Evolutionary conservation across 1,284 basidiomycete genomes (phyloP), one percentile per base, ranked within the genome.

Genomic region (Cronartium quercuum): DNA sequence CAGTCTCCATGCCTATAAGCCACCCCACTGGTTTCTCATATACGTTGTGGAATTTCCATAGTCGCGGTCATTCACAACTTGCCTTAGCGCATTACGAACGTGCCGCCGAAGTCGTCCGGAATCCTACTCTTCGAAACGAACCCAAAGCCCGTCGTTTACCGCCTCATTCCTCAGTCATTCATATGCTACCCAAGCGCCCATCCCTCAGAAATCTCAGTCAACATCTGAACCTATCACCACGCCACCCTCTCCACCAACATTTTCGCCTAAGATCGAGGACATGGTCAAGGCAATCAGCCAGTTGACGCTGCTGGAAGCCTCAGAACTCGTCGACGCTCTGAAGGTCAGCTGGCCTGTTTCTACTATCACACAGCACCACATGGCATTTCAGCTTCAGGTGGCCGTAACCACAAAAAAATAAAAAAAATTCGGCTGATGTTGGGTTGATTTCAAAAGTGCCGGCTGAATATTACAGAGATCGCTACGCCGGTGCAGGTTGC

Each of bases 401-500:
- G 4, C 13, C 41, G 18, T 13, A 29, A 10, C 3, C 4, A 61
- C n/a, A 21, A 24, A 5, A 55, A 42, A 24, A 69, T 35, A 13
- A 35, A 41, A 5, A 10, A 15, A 29, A 66, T 65, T 62, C 62
- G 13, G 21, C 66, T n/a, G 42, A 44, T 9, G 34, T 44, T 35
- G 6, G 3, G 37, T 15, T 24, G 34, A 29, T 38, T 18, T 47
- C 5, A 29, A 10, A 77, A 96, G 94, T 87, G 91, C 75, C 89
- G 91, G 77, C 84, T 99, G 76, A 98, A 98, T 83, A 99, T 99
- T 79, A 92, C 94, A 83, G 96, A 98, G 84, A 92, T 98, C 81
- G 93, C 94, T 38, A 89, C 97, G 87, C 94, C 91, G 0, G 67
- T 78, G 3, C 82, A 18, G 81, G 77, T 10, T 18, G 83, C 86